These are phyloP conservation scores for Cryptosporidium meleagridis DNA, from an alignment of 169 alveolate species.

Conservation along the genomic window DNA sequence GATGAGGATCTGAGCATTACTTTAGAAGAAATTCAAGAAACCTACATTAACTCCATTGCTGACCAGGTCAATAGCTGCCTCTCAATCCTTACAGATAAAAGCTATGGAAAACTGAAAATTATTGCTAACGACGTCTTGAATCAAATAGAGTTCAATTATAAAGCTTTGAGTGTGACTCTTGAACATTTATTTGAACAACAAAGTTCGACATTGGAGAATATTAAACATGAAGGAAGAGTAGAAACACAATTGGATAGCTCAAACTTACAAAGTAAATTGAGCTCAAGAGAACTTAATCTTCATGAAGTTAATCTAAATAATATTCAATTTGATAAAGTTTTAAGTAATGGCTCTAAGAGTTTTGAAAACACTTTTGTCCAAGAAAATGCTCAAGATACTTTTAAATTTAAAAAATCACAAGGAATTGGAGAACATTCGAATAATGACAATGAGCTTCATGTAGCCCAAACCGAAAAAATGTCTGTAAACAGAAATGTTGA, in stretches of 20 bases:
- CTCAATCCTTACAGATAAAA: conserved; percentile 12
- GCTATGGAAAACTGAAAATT: conserved; percentile 12
- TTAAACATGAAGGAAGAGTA: not conserved
- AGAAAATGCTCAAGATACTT: not conserved
- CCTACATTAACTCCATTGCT: not conserved
- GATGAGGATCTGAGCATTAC: not conserved
- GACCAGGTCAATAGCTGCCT: not conserved
- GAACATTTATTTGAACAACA: conserved; percentile 59
- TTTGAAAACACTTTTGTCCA: not conserved
- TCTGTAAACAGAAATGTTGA: not conserved
- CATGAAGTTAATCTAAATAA: not conserved
- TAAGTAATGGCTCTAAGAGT: not conserved
- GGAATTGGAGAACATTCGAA: not conserved
- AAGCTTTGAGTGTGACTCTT: conserved; percentile 52
- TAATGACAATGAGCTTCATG: not conserved
- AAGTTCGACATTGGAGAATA: conserved; percentile 29
- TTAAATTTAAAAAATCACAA: not conserved
- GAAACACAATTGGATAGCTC: conserved; percentile 4
- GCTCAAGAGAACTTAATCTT: not conserved
- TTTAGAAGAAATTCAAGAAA: conserved; percentile 29
- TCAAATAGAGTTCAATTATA: conserved; percentile 70
- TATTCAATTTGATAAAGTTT: not conserved
- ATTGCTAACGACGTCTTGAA: conserved; percentile 30
- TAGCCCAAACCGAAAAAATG: not conserved
- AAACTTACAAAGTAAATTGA: not conserved